Percentiles rank a stretch among this genome's conserved stretches.
Conservation (phyloP, 495 filamentous ascomycete genomes). For the Neurospora pannonica region DNA sequence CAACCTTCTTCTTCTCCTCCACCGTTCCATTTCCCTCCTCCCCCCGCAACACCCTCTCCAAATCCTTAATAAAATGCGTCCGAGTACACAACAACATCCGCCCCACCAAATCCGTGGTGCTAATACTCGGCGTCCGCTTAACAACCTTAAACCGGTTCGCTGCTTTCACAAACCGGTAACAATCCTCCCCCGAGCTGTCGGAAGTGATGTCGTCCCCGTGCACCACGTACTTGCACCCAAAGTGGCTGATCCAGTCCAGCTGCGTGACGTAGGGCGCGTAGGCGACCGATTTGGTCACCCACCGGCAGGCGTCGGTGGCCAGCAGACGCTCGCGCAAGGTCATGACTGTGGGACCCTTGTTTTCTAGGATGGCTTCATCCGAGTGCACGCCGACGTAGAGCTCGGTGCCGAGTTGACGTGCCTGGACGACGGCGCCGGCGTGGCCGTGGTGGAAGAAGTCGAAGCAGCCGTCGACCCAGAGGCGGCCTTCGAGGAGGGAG, state of each 20-base stretch:
- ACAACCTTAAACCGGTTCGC: slow-evolving; percentile 89
- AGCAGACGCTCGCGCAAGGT: slow-evolving; percentile 76
- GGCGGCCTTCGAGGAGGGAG: slow-evolving; percentile 55
- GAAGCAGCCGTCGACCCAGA: slow-evolving; percentile 98
- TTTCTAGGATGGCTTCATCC: slow-evolving; percentile 86
- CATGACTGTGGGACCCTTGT: slow-evolving; percentile 99
- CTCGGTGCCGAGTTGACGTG: slow-evolving; percentile 61
- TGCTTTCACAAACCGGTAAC: slow-evolving; percentile 92
- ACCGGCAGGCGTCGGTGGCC: slow-evolving; percentile 89
- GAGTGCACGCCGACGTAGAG: slow-evolving; percentile 89
- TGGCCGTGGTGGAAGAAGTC: slow-evolving; percentile 99
- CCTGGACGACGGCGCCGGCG: slow-evolving; percentile 90
- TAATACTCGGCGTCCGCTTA: slow-evolving; percentile 91
- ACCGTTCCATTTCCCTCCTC: slow-evolving; percentile 60
- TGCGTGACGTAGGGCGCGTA: slow-evolving; percentile 91
- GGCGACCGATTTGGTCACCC: slow-evolving; percentile 75
- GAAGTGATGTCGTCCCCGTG: slow-evolving; percentile 98
- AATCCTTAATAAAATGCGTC: slow-evolving; percentile 74
- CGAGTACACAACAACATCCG: slow-evolving; percentile 92
- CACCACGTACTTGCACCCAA: slow-evolving; percentile 87
- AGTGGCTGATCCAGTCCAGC: slow-evolving; percentile 86
- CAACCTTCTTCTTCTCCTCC: slow-evolving; percentile 53
- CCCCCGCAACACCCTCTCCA: slow-evolving; percentile 57
- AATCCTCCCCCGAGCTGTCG: slow-evolving; percentile 83
- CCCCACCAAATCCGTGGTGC: slow-evolving; percentile 92